Base-by-base conservation (phyloP, 805 yeast genomes). In the Saccharomyces jurei region DNA sequence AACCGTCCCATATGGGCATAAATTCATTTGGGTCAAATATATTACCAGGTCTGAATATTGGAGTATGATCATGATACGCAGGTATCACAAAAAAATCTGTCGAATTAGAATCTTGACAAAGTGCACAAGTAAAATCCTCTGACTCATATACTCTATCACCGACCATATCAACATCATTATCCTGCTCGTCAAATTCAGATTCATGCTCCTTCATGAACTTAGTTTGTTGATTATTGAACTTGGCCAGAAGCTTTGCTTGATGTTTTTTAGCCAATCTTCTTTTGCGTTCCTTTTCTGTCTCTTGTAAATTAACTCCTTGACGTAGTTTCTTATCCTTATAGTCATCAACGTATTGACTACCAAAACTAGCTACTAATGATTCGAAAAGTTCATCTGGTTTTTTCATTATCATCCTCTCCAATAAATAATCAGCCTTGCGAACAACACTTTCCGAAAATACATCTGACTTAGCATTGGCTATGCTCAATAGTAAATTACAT, bases 211-310 rank as follows among this genome's bases (percentile, higher is more conserved):
- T 80, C 57, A 87, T 80, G 69, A 92, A 92, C 68, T 75, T 80
- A 25, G 81, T 78, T 65, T 91, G 97, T 62, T 87, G 94, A 54
- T 76, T 83, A 25, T 81, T 79, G 75, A 87, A 81, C 62, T 80
- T 84, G 28, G 76, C 78, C 75, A 85, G 64, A 9, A 86, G 76
- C 60, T 78, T 84, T 47, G 78, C 79, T 63, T 82, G 86, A 53
- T 89, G 76, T 57, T 79, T 78, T 54, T 81, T 77, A 2, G 88
- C 87, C n/a, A 79, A 53, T 56, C 84, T 70, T 65, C 77, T 82
- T 54, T 74, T 76, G 50, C 78, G 76, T 44, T 83, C 88, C 36
- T 74, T 63, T 55, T 81, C 83, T 6, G 83, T 77, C 64, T 83
- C 88, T 44, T 67, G 73, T 28, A 70, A 57, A 49, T 67, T 64